These are phyloP conservation scores for Amborella trichopoda DNA, from an alignment of 164 flowering plant genomes.

Conservation along the genomic window DNA sequence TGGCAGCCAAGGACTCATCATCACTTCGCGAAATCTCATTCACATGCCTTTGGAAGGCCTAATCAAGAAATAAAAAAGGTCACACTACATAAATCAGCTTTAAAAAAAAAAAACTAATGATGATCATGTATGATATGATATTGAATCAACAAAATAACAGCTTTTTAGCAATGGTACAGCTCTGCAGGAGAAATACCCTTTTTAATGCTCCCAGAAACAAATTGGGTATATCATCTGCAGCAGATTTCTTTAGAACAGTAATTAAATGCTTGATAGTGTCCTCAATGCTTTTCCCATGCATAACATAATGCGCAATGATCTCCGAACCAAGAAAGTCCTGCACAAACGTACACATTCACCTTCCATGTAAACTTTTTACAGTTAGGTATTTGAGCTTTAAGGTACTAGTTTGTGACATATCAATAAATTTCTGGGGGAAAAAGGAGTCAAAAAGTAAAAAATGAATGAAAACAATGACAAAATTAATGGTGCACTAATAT, in stretches of 20 bases:
- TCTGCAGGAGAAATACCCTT: constrained; percentile 32
- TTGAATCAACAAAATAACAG: neutral
- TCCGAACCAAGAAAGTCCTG: constrained; percentile 91
- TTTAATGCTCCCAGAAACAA: constrained; percentile 70
- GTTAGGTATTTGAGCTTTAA: too few relatives aligned
- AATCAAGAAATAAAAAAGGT: constrained; percentile 5
- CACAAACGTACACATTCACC: constrained; percentile 18
- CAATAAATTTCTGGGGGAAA: too few relatives aligned
- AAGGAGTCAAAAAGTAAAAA: too few relatives aligned
- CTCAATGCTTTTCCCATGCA: constrained; percentile 74
- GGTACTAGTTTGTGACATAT: too few relatives aligned
- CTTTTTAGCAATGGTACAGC: neutral
- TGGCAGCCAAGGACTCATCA: constrained; percentile 31
- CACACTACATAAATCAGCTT: neutral
- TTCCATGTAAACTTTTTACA: too few relatives aligned
- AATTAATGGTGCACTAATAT: too few relatives aligned
- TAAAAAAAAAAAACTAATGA: constrained; percentile 1
- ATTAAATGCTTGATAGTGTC: constrained; percentile 81
- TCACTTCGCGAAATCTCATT: constrained; percentile 24
- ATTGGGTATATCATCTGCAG: constrained; percentile 38
- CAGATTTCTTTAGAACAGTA: constrained; percentile 49
- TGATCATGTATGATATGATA: neutral
- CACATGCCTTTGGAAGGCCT: constrained; percentile 61
- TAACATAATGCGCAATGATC: constrained; percentile 74
- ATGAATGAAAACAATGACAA: too few relatives aligned